Evolutionary conservation across 306 rosid species (phyloP).

Genomic region (Fagus sylvatica): DNA sequence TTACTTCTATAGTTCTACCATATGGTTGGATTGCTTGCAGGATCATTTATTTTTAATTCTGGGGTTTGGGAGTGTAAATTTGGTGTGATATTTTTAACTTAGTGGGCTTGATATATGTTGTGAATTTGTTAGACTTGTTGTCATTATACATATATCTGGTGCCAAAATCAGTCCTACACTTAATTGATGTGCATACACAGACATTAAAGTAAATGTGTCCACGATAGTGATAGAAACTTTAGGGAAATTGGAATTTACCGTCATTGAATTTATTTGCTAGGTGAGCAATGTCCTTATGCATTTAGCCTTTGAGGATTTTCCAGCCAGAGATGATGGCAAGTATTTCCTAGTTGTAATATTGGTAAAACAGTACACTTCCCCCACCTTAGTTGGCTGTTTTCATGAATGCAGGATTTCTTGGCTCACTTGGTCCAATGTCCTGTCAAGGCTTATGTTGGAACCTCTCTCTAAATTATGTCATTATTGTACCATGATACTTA

Average conservation of each 20-base stretch:
- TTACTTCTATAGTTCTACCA: neutral
- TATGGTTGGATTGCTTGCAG: neutral
- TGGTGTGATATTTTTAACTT: neutral
- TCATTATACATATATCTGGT: neutral
- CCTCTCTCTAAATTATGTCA: neutral
- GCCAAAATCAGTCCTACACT: neutral
- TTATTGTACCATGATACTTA: slow-evolving; percentile 1
- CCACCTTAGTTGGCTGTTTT: slow-evolving; percentile 1
- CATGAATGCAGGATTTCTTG: slow-evolving; percentile 12
- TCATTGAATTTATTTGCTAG: neutral
- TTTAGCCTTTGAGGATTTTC: neutral
- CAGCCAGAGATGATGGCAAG: neutral
- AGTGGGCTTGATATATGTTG: neutral
- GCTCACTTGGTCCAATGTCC: neutral
- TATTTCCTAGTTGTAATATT: too few species aligned
- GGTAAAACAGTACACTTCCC: neutral
- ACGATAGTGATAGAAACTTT: neutral
- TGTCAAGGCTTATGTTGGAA: slow-evolving; percentile 4
- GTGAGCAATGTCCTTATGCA: neutral
- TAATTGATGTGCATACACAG: neutral
- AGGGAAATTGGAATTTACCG: neutral
- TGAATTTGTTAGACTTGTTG: neutral
- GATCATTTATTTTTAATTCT: neutral
- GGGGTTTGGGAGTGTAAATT: neutral
- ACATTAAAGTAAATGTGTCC: neutral